phyloP scores from a whole-genome alignment of 192 early-diverging fungal species.

The Jimgerdemannia flammicorona region DNA sequence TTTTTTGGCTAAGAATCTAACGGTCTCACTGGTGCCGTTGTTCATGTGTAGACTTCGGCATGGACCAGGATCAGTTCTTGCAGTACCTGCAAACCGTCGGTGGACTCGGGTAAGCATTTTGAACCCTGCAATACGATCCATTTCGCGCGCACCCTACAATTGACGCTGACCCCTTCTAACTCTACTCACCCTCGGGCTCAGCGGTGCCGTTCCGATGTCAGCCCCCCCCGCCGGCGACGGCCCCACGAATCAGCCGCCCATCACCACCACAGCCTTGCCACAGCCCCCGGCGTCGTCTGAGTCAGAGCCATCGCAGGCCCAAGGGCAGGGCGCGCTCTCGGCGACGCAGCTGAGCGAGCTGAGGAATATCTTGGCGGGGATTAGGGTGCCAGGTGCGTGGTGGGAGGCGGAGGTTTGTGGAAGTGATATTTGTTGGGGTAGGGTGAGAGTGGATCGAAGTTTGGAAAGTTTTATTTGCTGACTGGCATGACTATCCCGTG shows the following conservation, averaged over 20 bases:
- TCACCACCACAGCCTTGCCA: background rate
- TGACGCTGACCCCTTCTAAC: background rate
- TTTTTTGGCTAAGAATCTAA: no score
- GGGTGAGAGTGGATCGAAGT: no score
- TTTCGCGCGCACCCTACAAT: no score
- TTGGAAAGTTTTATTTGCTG: background rate
- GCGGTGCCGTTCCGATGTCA: constrained; percentile 13
- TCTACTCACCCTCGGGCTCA: constrained; percentile 9
- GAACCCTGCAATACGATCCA: no score
- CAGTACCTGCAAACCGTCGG: constrained; percentile 34
- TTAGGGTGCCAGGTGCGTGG: constrained; percentile 35
- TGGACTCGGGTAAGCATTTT: constrained; percentile 21
- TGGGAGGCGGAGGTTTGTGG: background rate
- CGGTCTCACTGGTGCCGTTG: background rate
- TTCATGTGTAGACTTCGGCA: background rate
- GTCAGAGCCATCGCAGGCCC: background rate
- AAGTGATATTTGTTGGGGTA: no score
- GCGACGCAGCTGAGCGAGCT: constrained; percentile 39
- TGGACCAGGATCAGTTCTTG: constrained; percentile 26
- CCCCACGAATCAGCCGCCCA: constrained; percentile 2
- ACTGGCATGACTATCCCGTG: background rate
- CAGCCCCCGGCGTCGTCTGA: constrained; percentile 1
- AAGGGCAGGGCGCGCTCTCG: constrained; percentile 3
- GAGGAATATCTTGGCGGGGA: constrained; percentile 38
- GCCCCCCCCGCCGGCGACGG: constrained; percentile 1